phyloP scores from a whole-genome alignment of 345 rosid species.

The Odontarrhena argentea region DNA sequence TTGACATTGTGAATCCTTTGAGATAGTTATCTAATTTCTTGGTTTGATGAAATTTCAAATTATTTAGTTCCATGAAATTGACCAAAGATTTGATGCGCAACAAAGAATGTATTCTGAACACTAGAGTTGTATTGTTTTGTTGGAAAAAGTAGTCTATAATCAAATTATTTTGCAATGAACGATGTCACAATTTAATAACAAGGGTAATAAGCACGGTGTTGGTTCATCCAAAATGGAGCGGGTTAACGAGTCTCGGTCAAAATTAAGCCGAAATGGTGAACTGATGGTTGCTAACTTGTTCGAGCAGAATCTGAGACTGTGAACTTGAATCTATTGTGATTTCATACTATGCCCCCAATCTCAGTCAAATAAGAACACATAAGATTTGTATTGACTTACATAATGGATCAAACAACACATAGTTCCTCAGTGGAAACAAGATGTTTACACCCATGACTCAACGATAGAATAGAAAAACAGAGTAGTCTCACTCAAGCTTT shows the following conservation, averaged over 20 bases:
- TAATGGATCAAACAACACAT: slow-evolving; percentile 15
- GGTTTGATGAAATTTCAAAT: background rate
- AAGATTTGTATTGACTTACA: slow-evolving; percentile 34
- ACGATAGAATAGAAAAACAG: background rate
- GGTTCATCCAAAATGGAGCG: background rate
- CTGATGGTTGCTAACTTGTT: background rate
- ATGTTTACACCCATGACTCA: slow-evolving; percentile 1
- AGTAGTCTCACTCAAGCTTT: background rate
- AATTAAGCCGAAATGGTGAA: background rate
- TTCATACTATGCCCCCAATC: background rate
- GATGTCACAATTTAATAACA: background rate
- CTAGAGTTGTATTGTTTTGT: background rate
- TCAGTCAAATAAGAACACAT: background rate
- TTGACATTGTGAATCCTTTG: slow-evolving; percentile 8
- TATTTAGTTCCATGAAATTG: background rate
- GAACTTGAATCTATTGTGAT: background rate
- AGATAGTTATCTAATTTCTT: slow-evolving; percentile 1
- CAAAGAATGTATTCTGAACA: background rate
- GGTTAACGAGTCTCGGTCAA: background rate
- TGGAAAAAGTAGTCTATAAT: background rate
- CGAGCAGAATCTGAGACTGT: background rate
- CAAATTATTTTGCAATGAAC: background rate
- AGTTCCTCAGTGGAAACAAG: background rate
- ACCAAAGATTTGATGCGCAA: background rate
- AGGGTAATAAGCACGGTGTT: background rate